Base-by-base conservation (phyloP, 2,329 filamentous ascomycete species). In the Penicillium sp. region DNA sequence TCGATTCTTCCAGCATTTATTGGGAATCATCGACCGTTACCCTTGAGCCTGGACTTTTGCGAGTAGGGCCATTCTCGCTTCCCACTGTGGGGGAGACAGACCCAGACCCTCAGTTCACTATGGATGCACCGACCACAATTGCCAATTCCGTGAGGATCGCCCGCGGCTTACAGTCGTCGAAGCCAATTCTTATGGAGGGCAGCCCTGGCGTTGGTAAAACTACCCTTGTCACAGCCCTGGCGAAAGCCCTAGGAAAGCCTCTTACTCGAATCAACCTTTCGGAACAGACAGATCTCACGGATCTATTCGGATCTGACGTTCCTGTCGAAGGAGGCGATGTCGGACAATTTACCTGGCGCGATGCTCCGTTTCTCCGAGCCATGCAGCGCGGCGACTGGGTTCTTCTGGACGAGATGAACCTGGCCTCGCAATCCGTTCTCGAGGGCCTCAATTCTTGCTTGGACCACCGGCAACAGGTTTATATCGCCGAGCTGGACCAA, bases 381-480 rank as follows among this genome's bases (percentile, higher is more conserved):
- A 97, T 98, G 91, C 93, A 97, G 61, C 86, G 81, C 42, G 93
- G 93, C 18, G 87, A 94, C 54, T 98, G 93, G 93, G 93, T 98
- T 8, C 73, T 98, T 18, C 76, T 98, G 0, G 93, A 98, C 59
- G 93, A 98, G 71, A 98, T 98, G 93, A 98, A 98, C 57, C 71
- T 98, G 48, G 93, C 94, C 1, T 97, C 91, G 0, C 93, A 98
- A 62, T 94, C 91, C 4, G 90, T 98, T 2, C 78, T 98, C 1
- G 93, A 98, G 69, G 94, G 93, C 48, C 73, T 98, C 20, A 98
- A 98, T 54, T 91, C 93, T 15, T 97, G 93, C 70, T 77, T 98
- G 19, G 93, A 98, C 64, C 94, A 98, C 63, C 83, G 94, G 65
- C 91, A 93, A 43, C 87, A 96, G 64, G 87, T 95, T 0, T 98